phyloP scores from a whole-genome alignment of 2,329 filamentous ascomycete genomes.

The Verticillium alfalfae region DNA sequence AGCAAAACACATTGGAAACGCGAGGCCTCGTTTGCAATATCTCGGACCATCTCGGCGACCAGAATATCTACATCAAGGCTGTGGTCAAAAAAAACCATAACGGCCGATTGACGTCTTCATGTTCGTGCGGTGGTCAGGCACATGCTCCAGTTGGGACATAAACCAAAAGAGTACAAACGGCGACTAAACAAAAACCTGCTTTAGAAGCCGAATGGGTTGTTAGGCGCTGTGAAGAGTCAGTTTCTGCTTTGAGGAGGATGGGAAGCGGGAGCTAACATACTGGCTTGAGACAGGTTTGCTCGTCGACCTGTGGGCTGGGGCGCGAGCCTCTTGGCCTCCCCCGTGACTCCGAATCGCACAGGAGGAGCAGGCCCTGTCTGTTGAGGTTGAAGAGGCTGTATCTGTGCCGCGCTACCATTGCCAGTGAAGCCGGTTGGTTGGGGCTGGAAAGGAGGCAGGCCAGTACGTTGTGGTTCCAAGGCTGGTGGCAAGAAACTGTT shows the following conservation, averaged over 20 bases:
- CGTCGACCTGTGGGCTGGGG: conserved; percentile 84
- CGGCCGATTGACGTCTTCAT: background rate
- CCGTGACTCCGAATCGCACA: conserved; percentile 78
- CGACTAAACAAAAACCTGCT: background rate
- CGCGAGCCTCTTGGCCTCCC: conserved; percentile 67
- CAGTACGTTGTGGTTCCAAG: conserved; percentile 55
- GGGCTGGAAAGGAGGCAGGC: conserved; percentile 39
- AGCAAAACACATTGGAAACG: too few relatives aligned
- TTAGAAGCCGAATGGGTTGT: conserved; percentile 50
- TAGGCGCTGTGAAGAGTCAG: conserved; percentile 29
- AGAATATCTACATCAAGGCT: too few relatives aligned
- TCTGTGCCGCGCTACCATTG: conserved; percentile 22
- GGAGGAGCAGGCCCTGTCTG: conserved; percentile 68
- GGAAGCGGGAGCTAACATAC: conserved; percentile 60
- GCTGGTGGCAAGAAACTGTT: conserved; percentile 55
- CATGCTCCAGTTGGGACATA: background rate
- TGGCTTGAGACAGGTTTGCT: conserved; percentile 90
- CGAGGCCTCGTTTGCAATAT: too few relatives aligned
- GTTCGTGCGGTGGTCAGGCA: background rate
- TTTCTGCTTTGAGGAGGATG: background rate
- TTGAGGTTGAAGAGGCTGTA: conserved; percentile 40
- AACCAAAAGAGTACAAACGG: conserved; percentile 3
- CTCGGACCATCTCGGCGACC: too few relatives aligned
- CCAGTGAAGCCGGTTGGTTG: conserved; percentile 41
- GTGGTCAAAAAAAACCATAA: too few relatives aligned